Conservation (phyloP, 805 yeast species). For the Yamadazyma insecticola region DNA sequence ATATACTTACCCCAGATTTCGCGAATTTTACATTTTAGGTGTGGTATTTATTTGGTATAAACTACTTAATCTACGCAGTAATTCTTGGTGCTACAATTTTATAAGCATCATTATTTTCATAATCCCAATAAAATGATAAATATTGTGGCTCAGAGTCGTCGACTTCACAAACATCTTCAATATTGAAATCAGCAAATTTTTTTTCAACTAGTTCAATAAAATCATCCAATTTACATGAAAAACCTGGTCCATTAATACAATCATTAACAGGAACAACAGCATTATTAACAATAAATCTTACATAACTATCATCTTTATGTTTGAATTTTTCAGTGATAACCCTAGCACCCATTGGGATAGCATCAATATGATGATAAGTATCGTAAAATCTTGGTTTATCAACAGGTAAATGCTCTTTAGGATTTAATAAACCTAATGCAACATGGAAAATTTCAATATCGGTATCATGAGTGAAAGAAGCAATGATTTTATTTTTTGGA, state of each 20-base stretch:
- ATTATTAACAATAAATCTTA: conserved; percentile 36
- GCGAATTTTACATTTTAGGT: no score
- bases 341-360: conserved; percentile 40
- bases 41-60: no score
- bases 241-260: conserved; percentile 39
- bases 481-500: conserved; percentile 51
- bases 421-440: conserved; percentile 56
- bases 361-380: conserved; percentile 38
- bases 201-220: conserved; percentile 24
- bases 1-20: no score
- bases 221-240: conserved; percentile 35
- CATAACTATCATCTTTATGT: conserved; percentile 24
- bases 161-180: conserved; percentile 23
- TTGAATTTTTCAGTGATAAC: conserved; percentile 32
- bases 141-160: conserved; percentile 17
- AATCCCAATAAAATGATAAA: conserved; percentile 42
- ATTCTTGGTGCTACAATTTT: conserved; percentile 12
- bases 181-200: conserved; percentile 24
- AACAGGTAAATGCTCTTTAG: conserved; percentile 37
- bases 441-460: conserved; percentile 57
- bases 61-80: conserved; percentile 5
- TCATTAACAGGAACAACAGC: conserved; percentile 33
- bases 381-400: conserved; percentile 44
- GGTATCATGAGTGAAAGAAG: conserved; percentile 74
- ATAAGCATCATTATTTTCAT: conserved; percentile 10